phyloP scores from a whole-genome alignment of 192 early-diverging fungal genomes.

The Neocallimastix lanati region DNA sequence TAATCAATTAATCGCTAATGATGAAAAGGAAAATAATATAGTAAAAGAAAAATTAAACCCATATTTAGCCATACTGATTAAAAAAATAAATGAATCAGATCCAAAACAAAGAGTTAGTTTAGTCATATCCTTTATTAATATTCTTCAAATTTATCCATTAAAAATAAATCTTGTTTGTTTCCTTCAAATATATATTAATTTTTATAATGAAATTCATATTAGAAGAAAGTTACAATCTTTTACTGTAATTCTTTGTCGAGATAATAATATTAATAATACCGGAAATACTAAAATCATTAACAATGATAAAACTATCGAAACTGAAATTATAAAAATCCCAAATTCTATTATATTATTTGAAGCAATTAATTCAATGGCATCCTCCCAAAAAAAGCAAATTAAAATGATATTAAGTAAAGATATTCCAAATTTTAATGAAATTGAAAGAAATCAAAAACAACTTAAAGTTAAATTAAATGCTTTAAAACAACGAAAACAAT shows the following conservation, averaged over 20 bases:
- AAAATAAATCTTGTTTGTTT: neutral
- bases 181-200: neutral
- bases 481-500: neutral
- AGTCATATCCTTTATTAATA: neutral
- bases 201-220: neutral
- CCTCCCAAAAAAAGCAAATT: neutral
- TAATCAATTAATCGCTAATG: neutral
- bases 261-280: neutral
- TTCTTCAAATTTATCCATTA: neutral
- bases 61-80: neutral
- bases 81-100: neutral
- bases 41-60: neutral
- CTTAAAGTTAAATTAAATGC: neutral
- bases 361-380: neutral
- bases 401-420: neutral
- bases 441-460: neutral
- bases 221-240: neutral
- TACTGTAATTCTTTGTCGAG: neutral
- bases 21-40: neutral
- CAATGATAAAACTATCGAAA: neutral
- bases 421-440: neutral
- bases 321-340: neutral
- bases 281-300: neutral
- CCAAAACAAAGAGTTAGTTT: neutral
- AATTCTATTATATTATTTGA: neutral